Conservation (phyloP, 768 basidiomycete genomes). For the Filobasidium floriforme region DNA sequence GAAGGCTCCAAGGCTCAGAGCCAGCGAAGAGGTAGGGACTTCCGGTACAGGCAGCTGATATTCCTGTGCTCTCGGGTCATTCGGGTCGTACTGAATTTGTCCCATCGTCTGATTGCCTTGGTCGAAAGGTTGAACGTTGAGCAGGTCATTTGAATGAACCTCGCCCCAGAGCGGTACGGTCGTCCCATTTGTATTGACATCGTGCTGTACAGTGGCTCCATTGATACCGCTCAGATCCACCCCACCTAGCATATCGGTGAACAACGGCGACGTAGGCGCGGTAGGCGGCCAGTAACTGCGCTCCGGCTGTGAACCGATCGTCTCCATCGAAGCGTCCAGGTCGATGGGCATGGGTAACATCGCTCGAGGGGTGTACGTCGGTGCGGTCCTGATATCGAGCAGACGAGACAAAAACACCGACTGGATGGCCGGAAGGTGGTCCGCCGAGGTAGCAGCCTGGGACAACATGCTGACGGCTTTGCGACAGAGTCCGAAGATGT, state of each 20-base stretch:
- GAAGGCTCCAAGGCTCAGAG: slow-evolving; percentile 4
- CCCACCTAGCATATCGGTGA: neutral
- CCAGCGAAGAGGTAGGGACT: slow-evolving; percentile 8
- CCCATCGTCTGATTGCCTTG: neutral
- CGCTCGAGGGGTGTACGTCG: slow-evolving; percentile 5
- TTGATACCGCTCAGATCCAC: neutral
- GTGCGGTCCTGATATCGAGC: slow-evolving; percentile 20
- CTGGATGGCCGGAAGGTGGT: slow-evolving; percentile 26
- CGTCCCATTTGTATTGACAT: neutral
- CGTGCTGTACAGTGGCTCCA: neutral
- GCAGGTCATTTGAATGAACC: neutral
- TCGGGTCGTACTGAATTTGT: neutral
- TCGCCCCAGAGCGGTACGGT: too few species aligned
- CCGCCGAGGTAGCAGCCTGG: slow-evolving; percentile 23
- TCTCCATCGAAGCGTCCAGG: slow-evolving; percentile 13
- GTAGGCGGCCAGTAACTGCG: slow-evolving; percentile 17
- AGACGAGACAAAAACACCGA: slow-evolving; percentile 24
- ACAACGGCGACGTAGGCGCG: slow-evolving; percentile 1
- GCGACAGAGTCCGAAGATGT: slow-evolving; percentile 17
- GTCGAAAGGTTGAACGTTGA: neutral
- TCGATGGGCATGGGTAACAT: slow-evolving; percentile 8
- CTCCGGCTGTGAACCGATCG: slow-evolving; percentile 5
- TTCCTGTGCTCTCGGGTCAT: neutral
- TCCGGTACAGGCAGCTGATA: neutral
- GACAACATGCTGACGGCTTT: slow-evolving; percentile 30